Percentiles rank a stretch among this genome's conserved stretches.
Evolutionary conservation across 192 early-diverging fungal species (phyloP).

Genomic region (Coemansia sp.): DNA sequence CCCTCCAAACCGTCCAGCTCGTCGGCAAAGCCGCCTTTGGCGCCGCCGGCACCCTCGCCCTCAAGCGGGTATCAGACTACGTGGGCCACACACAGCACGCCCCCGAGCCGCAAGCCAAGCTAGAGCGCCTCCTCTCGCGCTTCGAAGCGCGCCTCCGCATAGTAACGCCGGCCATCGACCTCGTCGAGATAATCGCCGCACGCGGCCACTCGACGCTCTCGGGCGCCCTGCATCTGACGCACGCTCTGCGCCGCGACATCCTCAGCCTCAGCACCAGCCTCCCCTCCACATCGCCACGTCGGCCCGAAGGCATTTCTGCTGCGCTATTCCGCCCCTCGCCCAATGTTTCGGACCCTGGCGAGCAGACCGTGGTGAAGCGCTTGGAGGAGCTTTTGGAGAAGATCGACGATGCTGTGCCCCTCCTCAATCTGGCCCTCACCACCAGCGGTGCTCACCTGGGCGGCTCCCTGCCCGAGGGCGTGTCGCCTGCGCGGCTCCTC

Average conservation of each 20-base stretch:
- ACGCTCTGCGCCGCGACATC: constrained; percentile 57
- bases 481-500: constrained; percentile 61
- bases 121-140: constrained; percentile 43
- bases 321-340: constrained; percentile 4
- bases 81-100: constrained; percentile 32
- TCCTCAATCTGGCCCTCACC: constrained; percentile 56
- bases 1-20: constrained; percentile 60
- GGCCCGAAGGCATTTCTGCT: background rate
- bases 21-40: constrained; percentile 63
- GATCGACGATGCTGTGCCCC: constrained; percentile 56
- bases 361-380: background rate
- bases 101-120: constrained; percentile 20
- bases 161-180: constrained; percentile 69
- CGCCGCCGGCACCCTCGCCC: constrained; percentile 50
- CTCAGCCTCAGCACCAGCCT: constrained; percentile 35
- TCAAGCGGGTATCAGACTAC: constrained; percentile 52
- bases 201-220: constrained; percentile 62
- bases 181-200: constrained; percentile 62
- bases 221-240: constrained; percentile 58
- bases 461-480: constrained; percentile 35
- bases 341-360: background rate
- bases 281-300: background rate
- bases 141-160: constrained; percentile 58
- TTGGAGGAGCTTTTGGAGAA: constrained; percentile 33
- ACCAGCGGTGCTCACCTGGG: constrained; percentile 55